Conservation (phyloP, 73 alveolate species). For the Paramecium primaurelia region DNA sequence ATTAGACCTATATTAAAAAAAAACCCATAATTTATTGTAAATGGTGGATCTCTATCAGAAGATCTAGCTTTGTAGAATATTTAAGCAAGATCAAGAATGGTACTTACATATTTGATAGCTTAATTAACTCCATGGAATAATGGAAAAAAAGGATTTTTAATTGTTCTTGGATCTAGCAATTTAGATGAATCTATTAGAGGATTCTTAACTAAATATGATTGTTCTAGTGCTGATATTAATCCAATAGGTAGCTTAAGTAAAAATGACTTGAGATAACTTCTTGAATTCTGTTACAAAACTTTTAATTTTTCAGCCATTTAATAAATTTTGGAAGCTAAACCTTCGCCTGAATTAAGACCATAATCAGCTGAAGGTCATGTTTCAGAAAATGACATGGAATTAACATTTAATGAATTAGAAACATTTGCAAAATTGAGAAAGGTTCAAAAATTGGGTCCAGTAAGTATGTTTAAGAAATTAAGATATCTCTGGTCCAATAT, state of each 20-base stretch:
- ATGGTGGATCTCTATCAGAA: constrained; percentile 67
- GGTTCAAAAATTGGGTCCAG: constrained; percentile 86
- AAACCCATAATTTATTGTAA: constrained; percentile 68
- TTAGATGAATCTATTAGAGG: constrained; percentile 94
- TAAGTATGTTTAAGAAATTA: constrained; percentile 77
- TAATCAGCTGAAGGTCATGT: background rate
- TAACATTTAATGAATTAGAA: constrained; percentile 84
- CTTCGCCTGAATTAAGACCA: constrained; percentile 51
- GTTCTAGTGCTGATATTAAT: constrained; percentile 91
- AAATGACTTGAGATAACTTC: constrained; percentile 70
- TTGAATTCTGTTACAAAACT: background rate
- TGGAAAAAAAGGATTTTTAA: constrained; percentile 66
- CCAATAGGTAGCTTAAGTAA: constrained; percentile 92
- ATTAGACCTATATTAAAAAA: constrained; percentile 59
- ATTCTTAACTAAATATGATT: constrained; percentile 91
- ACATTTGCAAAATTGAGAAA: constrained; percentile 74
- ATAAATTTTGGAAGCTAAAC: constrained; percentile 21
- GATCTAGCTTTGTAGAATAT: constrained; percentile 90
- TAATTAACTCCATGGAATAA: constrained; percentile 87
- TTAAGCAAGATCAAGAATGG: constrained; percentile 85
- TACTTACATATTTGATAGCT: constrained; percentile 84
- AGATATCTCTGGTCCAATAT: constrained; percentile 75
- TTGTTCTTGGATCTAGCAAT: constrained; percentile 85
- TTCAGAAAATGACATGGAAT: constrained; percentile 90
- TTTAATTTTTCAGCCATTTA: constrained; percentile 52